Conservation (phyloP, 768 basidiomycete species). For the Mycena capillaripes region DNA sequence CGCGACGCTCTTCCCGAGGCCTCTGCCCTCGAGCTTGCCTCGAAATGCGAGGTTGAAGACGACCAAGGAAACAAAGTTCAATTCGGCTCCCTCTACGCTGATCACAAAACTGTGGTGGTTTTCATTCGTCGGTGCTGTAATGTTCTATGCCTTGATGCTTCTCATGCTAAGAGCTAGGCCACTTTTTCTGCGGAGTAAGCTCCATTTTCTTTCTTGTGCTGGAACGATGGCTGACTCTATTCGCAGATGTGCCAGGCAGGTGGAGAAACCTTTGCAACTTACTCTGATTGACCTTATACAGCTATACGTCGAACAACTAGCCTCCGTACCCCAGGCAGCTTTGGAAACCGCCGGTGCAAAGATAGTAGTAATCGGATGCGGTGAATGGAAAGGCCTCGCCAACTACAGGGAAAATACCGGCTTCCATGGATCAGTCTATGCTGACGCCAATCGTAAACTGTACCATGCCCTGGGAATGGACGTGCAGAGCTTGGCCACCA, state of each 20-base stretch:
- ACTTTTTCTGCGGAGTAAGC: conserved; percentile 77
- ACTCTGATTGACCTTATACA: conserved; percentile 36
- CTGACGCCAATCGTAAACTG: conserved; percentile 72
- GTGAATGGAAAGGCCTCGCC: conserved; percentile 65
- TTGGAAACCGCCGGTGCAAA: conserved; percentile 55
- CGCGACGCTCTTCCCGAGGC: conserved; percentile 49
- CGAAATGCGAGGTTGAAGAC: conserved; percentile 59
- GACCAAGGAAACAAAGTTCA: conserved; percentile 57
- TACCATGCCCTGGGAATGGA: conserved; percentile 76
- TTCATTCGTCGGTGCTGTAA: conserved; percentile 65
- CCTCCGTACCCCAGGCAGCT: conserved; percentile 53
- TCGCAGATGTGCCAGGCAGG: conserved; percentile 58
- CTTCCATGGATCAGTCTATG: conserved; percentile 67
- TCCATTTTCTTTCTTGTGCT: background rate
- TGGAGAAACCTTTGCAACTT: background rate
- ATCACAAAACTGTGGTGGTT: conserved; percentile 68
- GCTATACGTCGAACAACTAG: conserved; percentile 65
- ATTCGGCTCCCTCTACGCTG: conserved; percentile 67
- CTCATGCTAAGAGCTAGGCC: conserved; percentile 53
- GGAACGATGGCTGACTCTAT: background rate
- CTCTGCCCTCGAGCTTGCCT: conserved; percentile 52
- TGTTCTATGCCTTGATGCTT: background rate
- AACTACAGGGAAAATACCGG: conserved; percentile 62
- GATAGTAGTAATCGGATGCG: conserved; percentile 72
- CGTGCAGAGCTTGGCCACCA: conserved; percentile 57